Evolutionary conservation across 2,329 filamentous ascomycete genomes (phyloP).

Genomic region (Cladosporium sp.): DNA sequence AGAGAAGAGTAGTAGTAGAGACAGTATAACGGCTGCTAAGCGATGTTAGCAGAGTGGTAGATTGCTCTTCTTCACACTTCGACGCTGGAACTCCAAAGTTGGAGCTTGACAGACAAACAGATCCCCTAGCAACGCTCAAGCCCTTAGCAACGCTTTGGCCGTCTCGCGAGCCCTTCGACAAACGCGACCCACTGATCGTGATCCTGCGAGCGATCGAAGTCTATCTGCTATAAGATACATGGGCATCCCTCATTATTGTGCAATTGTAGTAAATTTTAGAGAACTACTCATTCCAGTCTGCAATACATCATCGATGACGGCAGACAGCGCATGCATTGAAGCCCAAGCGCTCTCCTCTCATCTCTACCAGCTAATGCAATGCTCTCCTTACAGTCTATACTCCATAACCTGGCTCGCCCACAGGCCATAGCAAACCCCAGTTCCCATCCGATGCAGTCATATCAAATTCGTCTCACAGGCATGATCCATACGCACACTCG

Average conservation of each 20-base stretch:
- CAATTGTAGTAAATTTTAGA: neutral
- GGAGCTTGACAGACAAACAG: neutral
- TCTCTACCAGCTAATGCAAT: neutral
- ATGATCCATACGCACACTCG: neutral
- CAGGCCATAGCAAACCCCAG: neutral
- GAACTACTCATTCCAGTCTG: neutral
- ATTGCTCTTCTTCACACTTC: constrained; percentile 16
- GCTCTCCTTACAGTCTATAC: neutral
- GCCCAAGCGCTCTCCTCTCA: neutral
- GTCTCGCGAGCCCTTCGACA: neutral
- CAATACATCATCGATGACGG: neutral
- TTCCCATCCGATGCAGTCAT: neutral
- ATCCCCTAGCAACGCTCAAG: neutral
- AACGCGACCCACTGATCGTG: neutral
- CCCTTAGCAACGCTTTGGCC: neutral
- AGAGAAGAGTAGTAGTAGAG: neutral
- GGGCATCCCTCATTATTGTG: neutral
- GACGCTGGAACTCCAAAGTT: neutral
- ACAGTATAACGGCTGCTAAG: constrained; percentile 14
- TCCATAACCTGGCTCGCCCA: neutral
- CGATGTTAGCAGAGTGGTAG: neutral
- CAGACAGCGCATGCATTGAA: neutral
- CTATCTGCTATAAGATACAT: neutral
- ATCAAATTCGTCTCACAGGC: constrained; percentile 1
- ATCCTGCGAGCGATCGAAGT: neutral